Conservation (phyloP, 163 green algal species). For the Chlorella variabilis region DNA sequence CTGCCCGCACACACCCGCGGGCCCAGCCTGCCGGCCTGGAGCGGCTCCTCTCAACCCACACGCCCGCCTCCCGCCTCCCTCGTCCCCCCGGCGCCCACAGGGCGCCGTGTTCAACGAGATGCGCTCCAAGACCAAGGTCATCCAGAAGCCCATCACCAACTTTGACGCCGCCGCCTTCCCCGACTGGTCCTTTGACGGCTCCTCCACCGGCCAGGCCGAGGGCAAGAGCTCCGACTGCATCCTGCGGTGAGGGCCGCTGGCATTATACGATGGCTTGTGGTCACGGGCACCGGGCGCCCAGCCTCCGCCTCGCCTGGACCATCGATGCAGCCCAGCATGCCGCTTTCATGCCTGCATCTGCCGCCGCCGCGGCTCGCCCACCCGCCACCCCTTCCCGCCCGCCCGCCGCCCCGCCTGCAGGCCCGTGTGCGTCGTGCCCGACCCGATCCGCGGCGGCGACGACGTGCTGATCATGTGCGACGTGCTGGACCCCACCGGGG, state of each 20-base stretch:
- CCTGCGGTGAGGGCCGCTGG: conserved; percentile 55
- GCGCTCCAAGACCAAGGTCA: conserved; percentile 93
- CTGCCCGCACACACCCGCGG: no score
- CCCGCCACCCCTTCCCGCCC: no score
- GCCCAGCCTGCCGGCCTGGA: no score
- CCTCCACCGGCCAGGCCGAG: conserved; percentile 90
- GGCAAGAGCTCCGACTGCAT: conserved; percentile 94
- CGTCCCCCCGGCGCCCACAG: no score
- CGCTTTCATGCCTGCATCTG: no score
- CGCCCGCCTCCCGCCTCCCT: no score
- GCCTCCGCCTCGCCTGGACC: no score
- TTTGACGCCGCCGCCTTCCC: conserved; percentile 78
- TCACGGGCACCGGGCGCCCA: no score
- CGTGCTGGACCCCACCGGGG: conserved; percentile 74
- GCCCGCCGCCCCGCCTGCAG: not conserved
- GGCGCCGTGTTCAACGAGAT: conserved; percentile 51
- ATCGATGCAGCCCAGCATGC: no score
- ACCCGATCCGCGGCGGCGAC: conserved; percentile 88
- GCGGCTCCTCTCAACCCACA: no score
- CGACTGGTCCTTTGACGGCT: conserved; percentile 93
- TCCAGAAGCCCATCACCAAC: conserved; percentile 71
- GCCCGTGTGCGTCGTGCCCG: conserved; percentile 78
- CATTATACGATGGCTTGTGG: no score
- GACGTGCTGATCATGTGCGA: conserved; percentile 90
- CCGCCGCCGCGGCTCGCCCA: no score